Evolutionary conservation across 2,329 filamentous ascomycete species (phyloP), one percentile per base, ranked within the genome.

Genomic region (Lachnellula occidentalis): DNA sequence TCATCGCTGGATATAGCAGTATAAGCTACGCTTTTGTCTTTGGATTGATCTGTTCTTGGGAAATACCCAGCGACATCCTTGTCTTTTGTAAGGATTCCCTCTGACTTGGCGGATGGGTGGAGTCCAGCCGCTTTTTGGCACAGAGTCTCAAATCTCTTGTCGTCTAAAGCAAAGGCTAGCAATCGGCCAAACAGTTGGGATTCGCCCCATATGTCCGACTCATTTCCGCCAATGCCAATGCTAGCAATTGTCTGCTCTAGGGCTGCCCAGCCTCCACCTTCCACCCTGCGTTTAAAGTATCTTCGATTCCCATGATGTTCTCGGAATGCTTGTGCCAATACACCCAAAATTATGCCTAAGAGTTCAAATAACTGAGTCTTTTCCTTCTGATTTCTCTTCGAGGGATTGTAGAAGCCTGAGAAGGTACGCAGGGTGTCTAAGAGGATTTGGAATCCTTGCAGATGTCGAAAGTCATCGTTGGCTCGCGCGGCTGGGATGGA

Each of bases 291-390:
- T 55, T 83, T 81, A 69, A 97, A 97, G 74, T 92, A 96, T 63
- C 88, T 83, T 66, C 86, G 82, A 72, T 97, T 99, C 19, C 92
- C 92, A 46, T 86, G 79, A 70, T 97, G 91, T 45, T 84, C 83
- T 51, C 83, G 81, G 61, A 99, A 79, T 37, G 64, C 61, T 54
- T 69, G 61, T 1, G 88, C 86, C 27, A 97, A 73, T 14, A 94
- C 82, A 34, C 83, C 83, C 39, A 94, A 75, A n/a, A 87, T 79
- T 8, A 79, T 79, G 65, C 90, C 82, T 17, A 95, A 74, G 17
- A 92, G 74, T 56, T 81, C 78, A 65, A 90, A 88, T 54, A 89
- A 75, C 45, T 78, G 76, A 54, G 76, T 73, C 68, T 85, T 88
- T 57, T 90, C 84, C 45, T 81, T 73, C 39, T 82, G 72, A 49